Evolutionary conservation across 2,329 filamentous ascomycete genomes (phyloP).

Genomic region (Thermoascus crustaceus): DNA sequence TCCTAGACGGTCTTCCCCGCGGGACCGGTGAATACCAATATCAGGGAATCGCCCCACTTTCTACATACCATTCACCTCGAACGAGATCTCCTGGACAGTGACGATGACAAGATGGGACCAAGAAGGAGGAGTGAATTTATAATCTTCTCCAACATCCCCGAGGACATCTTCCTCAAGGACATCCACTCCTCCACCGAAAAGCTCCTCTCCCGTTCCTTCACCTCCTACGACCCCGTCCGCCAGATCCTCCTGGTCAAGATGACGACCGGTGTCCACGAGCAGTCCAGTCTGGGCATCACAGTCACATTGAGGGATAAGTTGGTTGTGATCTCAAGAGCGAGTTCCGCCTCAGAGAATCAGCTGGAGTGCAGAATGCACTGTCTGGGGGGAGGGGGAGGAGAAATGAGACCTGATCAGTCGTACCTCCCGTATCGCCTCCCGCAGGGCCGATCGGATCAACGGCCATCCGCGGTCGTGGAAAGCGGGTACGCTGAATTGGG

Average conservation of each 20-base stretch:
- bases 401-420: slow-evolving; percentile 4
- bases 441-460: slow-evolving; percentile 2
- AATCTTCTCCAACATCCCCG: neutral
- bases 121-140: no score
- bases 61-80: neutral
- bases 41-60: neutral
- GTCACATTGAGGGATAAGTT: no score
- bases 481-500: slow-evolving; percentile 3
- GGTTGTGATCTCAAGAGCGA: neutral
- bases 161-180: neutral
- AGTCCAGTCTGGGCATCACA: no score
- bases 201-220: no score
- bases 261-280: no score
- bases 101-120: neutral
- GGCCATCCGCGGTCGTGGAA: slow-evolving; percentile 6
- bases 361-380: neutral
- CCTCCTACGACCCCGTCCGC: no score
- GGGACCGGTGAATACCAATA: neutral
- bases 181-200: no score
- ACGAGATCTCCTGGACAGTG: neutral
- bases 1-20: neutral
- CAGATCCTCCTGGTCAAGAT: no score
- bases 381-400: neutral
- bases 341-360: neutral
- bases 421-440: slow-evolving; percentile 3